These are phyloP conservation scores for Ophiosphaerella korrae DNA, from an alignment of 2,329 filamentous ascomycete genomes.

Conservation along the genomic window DNA sequence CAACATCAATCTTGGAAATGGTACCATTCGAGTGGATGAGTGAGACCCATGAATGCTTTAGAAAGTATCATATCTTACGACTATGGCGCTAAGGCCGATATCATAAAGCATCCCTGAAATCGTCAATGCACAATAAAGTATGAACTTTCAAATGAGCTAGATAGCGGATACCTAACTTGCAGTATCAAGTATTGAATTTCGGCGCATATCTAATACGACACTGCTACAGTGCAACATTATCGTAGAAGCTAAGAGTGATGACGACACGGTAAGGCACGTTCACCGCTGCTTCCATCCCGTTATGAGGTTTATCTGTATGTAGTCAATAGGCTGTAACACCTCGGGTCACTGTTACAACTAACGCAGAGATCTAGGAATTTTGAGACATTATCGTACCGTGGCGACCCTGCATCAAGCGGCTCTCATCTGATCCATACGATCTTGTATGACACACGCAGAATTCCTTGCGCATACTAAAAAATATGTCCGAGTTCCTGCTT, in stretches of 20 bases:
- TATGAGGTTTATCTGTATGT: background rate
- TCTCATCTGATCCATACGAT: slow-evolving; percentile 18
- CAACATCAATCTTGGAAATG: too few relatives aligned
- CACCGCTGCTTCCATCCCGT: slow-evolving; percentile 16
- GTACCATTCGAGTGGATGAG: too few relatives aligned
- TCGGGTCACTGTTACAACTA: slow-evolving; percentile 9
- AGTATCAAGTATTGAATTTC: background rate
- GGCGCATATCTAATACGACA: background rate
- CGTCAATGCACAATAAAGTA: too few relatives aligned
- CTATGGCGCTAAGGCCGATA: too few relatives aligned
- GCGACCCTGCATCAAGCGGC: slow-evolving; percentile 21
- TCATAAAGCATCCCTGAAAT: too few relatives aligned
- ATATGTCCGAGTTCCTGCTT: slow-evolving; percentile 10
- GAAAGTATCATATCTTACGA: too few relatives aligned
- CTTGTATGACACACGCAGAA: slow-evolving; percentile 17
- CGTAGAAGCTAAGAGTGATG: slow-evolving; percentile 13
- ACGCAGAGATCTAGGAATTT: slow-evolving; percentile 3
- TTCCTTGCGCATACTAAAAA: slow-evolving; percentile 3
- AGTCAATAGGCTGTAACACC: slow-evolving; percentile 9
- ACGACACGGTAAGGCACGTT: slow-evolving; percentile 11
- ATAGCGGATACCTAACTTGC: background rate
- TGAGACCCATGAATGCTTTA: too few relatives aligned
- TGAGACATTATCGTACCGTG: slow-evolving; percentile 22
- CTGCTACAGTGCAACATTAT: slow-evolving; percentile 6
- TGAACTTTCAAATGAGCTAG: background rate